Evolutionary conservation across 2,329 filamentous ascomycete species (phyloP).

Genomic region (Fusarium udum): DNA sequence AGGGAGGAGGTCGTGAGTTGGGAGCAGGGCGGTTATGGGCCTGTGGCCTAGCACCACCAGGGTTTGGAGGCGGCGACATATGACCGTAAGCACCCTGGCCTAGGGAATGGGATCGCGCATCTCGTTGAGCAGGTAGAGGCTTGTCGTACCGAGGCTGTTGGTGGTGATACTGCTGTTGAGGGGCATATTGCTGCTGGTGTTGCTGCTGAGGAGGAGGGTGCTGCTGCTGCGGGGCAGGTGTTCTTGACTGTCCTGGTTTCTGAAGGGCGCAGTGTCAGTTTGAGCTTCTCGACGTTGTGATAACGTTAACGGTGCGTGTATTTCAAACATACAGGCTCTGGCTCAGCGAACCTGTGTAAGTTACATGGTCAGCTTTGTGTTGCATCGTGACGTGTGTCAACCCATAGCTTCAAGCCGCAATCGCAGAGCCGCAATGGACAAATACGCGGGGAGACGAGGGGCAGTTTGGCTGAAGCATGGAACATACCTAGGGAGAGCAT

Average conservation of each 20-base stretch:
- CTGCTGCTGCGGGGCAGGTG: slow-evolving; percentile 42
- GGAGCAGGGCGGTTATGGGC: slow-evolving; percentile 63
- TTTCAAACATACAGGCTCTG: slow-evolving; percentile 67
- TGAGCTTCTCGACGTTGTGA: neutral
- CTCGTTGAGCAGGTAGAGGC: slow-evolving; percentile 51
- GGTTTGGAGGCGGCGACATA: slow-evolving; percentile 62
- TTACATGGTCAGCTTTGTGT: slow-evolving; percentile 40
- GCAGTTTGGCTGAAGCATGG: slow-evolving; percentile 6
- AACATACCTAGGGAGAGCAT: slow-evolving; percentile 84
- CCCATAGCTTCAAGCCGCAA: slow-evolving; percentile 11
- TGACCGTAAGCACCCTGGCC: slow-evolving; percentile 52
- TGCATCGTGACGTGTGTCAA: slow-evolving; percentile 15
- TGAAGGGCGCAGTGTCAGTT: slow-evolving; percentile 39
- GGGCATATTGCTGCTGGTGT: slow-evolving; percentile 11
- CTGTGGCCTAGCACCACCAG: slow-evolving; percentile 53
- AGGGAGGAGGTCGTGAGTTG: slow-evolving; percentile 71
- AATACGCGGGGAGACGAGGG: slow-evolving; percentile 36
- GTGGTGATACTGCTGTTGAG: slow-evolving; percentile 31
- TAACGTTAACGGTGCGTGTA: neutral
- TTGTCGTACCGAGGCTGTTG: slow-evolving; percentile 59
- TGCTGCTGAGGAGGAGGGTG: slow-evolving; percentile 49
- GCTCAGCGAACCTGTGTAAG: slow-evolving; percentile 73
- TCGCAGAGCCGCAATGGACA: slow-evolving; percentile 31
- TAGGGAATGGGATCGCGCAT: slow-evolving; percentile 40
- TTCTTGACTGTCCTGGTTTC: slow-evolving; percentile 50